Conservation (phyloP, 2,329 filamentous ascomycete genomes). For the Amesomyces nigricolor region DNA sequence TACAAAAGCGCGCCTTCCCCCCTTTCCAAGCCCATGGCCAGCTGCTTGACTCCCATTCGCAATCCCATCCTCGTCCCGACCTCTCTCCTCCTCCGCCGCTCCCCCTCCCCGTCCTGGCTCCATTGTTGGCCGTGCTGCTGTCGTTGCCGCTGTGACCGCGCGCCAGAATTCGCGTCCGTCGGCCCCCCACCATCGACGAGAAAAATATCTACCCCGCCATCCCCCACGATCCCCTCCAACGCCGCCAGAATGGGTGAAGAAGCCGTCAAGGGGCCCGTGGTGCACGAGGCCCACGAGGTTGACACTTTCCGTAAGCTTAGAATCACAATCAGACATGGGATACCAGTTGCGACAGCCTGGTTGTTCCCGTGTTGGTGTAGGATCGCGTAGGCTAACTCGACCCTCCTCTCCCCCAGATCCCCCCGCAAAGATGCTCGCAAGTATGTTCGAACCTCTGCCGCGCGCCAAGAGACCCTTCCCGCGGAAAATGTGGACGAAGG, state of each 20-base stretch:
- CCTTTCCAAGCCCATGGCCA: conserved; percentile 6
- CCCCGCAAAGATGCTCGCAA: conserved; percentile 61
- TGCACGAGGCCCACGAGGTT: conserved; percentile 70
- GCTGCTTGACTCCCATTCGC: neutral
- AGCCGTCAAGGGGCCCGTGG: conserved; percentile 50
- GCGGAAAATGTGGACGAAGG: conserved; percentile 22
- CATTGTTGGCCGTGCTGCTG: neutral
- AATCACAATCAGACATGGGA: conserved; percentile 4
- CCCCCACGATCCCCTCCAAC: conserved; percentile 18
- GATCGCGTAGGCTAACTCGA: conserved; percentile 20
- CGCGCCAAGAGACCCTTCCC: conserved; percentile 15
- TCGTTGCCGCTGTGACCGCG: neutral
- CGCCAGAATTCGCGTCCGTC: neutral
- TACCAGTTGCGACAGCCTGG: neutral
- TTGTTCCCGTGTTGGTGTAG: neutral
- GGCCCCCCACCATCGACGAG: neutral
- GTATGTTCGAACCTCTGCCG: conserved; percentile 41
- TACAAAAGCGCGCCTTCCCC: conserved; percentile 24
- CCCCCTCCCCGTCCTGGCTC: neutral
- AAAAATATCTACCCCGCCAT: conserved; percentile 18
- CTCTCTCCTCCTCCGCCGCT: neutral
- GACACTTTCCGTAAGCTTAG: conserved; percentile 61
- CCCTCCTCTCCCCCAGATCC: conserved; percentile 42
- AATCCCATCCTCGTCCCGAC: conserved; percentile 4
- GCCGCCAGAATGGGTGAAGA: conserved; percentile 40